Evolutionary conservation across 305 asterid species (phyloP).

Genomic region (Caryopteris hybrid): DNA sequence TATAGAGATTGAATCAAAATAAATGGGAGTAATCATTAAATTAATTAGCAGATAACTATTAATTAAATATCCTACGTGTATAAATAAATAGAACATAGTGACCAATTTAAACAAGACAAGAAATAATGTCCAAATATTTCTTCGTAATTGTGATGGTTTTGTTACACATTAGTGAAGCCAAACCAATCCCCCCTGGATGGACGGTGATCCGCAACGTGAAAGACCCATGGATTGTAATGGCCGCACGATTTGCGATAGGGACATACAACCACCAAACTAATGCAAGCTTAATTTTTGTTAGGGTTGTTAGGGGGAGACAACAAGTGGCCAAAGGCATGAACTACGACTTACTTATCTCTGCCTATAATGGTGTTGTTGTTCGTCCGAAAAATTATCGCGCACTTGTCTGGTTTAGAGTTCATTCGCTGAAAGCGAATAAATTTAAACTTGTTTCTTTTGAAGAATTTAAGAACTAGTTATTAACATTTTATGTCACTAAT

Average conservation of each 20-base stretch:
- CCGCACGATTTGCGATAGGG: slow-evolving; percentile 17
- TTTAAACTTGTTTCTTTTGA: background rate
- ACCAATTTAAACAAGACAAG: background rate
- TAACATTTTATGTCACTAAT: too few relatives aligned
- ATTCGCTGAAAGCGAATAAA: background rate
- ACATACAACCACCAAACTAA: slow-evolving; percentile 12
- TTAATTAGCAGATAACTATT: background rate
- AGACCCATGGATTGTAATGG: background rate
- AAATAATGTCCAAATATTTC: background rate
- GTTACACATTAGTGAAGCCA: background rate
- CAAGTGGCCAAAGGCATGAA: slow-evolving; percentile 33
- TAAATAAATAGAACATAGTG: background rate
- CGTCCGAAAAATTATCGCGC: slow-evolving; percentile 23
- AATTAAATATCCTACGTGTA: background rate
- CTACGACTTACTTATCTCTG: slow-evolving; percentile 28
- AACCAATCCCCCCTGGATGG: background rate
- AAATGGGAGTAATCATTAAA: too few relatives aligned
- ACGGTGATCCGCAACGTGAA: background rate
- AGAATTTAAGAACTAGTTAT: background rate
- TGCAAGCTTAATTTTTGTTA: slow-evolving; percentile 10
- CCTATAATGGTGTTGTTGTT: slow-evolving; percentile 14
- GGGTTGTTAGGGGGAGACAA: slow-evolving; percentile 20
- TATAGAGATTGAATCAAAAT: too few relatives aligned
- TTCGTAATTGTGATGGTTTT: background rate
- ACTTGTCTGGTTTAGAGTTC: slow-evolving; percentile 23